Conservation (phyloP, 2,329 filamentous ascomycete species). For the Monilinia fructicola region DNA sequence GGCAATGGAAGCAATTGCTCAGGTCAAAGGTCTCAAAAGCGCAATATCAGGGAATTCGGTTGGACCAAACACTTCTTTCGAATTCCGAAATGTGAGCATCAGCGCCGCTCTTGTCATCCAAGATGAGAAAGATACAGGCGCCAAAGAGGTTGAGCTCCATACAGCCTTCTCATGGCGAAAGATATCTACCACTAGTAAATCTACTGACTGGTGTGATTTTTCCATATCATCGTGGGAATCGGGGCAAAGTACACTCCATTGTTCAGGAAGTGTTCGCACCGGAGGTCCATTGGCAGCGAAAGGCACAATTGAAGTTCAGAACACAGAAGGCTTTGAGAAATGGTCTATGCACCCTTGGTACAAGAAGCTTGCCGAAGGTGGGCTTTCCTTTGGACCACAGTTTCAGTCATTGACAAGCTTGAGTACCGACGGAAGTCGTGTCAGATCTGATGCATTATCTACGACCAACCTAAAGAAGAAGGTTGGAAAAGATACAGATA, state of each 20-base stretch:
- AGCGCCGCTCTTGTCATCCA: neutral
- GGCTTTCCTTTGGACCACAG: neutral
- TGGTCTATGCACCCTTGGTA: neutral
- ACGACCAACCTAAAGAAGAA: neutral
- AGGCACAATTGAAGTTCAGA: neutral
- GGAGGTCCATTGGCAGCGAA: too few relatives aligned
- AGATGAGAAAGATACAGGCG: neutral
- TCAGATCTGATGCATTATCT: neutral
- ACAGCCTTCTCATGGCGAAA: neutral
- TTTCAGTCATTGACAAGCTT: neutral
- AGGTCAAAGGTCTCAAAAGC: neutral
- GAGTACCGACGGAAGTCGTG: neutral
- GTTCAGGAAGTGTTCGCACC: neutral
- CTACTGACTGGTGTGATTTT: neutral
- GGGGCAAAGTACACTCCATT: neutral
- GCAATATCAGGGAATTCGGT: neutral
- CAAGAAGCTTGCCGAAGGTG: neutral
- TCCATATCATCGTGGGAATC: neutral
- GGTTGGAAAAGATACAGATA: neutral
- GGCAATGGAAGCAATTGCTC: neutral
- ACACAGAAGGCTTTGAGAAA: neutral
- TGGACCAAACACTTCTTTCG: neutral
- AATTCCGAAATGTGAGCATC: neutral
- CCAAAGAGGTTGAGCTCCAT: neutral
- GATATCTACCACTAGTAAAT: neutral